Evolutionary conservation across 352 stramenopile genomes (phyloP).

Genomic region (Pythium vanterpoolii): DNA sequence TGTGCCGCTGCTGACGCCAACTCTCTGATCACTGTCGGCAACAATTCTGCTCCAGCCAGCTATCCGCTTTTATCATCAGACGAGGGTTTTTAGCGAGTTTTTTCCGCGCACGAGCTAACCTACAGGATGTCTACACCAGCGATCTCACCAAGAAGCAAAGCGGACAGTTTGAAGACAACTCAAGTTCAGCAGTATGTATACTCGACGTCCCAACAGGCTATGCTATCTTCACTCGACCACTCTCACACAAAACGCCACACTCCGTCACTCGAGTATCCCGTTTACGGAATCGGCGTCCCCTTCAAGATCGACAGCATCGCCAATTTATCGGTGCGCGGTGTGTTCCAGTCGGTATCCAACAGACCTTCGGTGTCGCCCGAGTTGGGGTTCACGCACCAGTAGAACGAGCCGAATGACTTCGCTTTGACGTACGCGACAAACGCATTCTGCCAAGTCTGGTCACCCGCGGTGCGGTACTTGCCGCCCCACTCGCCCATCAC

Average conservation of each 20-base stretch:
- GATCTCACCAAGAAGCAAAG: too few species aligned
- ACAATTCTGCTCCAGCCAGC: too few species aligned
- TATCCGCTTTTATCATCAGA: too few species aligned
- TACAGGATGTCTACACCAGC: too few species aligned
- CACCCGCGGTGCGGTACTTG: slow-evolving; percentile 24
- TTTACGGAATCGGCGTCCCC: slow-evolving; percentile 30
- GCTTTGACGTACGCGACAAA: slow-evolving; percentile 41
- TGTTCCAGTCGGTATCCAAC: slow-evolving; percentile 53
- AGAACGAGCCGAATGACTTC: slow-evolving; percentile 39
- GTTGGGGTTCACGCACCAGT: slow-evolving; percentile 73
- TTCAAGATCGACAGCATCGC: slow-evolving; percentile 38
- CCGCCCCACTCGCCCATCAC: slow-evolving; percentile 68
- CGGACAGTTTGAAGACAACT: too few species aligned
- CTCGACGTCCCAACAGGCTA: too few species aligned
- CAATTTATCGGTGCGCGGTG: slow-evolving; percentile 39
- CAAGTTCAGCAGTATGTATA: too few species aligned
- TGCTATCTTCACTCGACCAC: neutral
- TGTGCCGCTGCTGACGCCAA: too few species aligned
- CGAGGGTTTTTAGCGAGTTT: too few species aligned
- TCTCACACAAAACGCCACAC: neutral
- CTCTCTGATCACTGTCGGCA: too few species aligned
- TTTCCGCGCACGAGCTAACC: neutral
- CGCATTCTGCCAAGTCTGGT: slow-evolving; percentile 44
- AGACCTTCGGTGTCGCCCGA: slow-evolving; percentile 57
- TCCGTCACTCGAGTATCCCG: neutral